Evolutionary conservation across 129 eudicot genomes (phyloP), one percentile per base, ranked within the genome.

Genomic region (Flaveria linearis): DNA sequence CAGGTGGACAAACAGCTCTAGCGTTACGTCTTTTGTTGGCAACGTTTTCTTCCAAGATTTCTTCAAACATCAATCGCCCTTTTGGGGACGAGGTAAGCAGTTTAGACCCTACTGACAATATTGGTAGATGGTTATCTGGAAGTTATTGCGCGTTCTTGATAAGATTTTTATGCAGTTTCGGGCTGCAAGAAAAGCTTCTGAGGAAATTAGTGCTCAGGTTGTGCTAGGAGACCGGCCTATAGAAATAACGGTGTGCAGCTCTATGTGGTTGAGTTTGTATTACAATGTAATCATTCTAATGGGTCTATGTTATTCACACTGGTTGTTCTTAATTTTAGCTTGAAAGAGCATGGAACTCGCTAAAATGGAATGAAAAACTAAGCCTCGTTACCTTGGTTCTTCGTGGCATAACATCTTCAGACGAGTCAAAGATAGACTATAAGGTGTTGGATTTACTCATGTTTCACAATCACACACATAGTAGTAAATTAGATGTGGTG

Each of bases 201-300:
- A 94, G 81, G 99, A 89, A 84, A 74, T 91, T 72, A 92, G 88
- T 75, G 97, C 96, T 47, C 99, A 94, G 67, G 85, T 91, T 51
- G 97, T 94, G 28, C 68, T 94, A 78, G 99, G 97, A 13, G 97
- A 94, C 79, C 96, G 99, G 25, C 98, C 96, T 9, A 87, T 94
- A 16, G 99, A 91, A 80, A 91, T 94, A 73, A 94, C 97, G 53
- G 99, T 91, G 68, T 68, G 96, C 75, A 53, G 1, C 25, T 73
- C 33, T n/a, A 12, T 52, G 13, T 4, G 17, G 46, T 65, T 43
- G 55, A 45, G 64, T 63, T 47, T 50, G 46, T 72, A 22, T 52
- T 65, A 51, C 17, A 14, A 53, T 33, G 25, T 36, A 68, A 43
- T 39, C 33, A 5, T 46, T 43, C 16, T 25, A 9, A 55, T 28